Evolutionary conservation across 768 basidiomycete genomes (phyloP), one percentile per base, ranked within the genome.

Genomic region (Glaciozyma antarctica): DNA sequence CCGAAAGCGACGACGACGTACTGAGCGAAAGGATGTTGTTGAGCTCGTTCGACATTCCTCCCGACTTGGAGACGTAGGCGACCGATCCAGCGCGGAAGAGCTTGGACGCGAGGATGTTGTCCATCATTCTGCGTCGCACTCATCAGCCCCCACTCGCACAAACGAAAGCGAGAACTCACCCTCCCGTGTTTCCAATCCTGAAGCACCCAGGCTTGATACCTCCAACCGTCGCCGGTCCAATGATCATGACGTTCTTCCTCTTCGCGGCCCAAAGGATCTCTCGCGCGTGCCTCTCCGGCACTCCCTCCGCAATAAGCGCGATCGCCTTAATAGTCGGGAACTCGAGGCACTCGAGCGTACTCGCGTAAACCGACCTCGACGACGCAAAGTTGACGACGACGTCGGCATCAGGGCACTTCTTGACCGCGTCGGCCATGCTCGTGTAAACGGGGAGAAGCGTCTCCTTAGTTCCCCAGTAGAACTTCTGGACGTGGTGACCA

Each of bases 401-500:
- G 75, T 98, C 94, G 65, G 88, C 93, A 73, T 99, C 94, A 34
- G 88, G 83, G 80, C 97, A 94, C 81, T 97, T 99, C 78, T 84
- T 82, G 71, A 87, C 85, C 19, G 94, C 94, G 75, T 97, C 94
- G 61, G 84, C 84, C 71, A 95, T 82, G 62, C 84, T 84, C 24
- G 93, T 94, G 81, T 95, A 99, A 51, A 99, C 94, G 58, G 95
- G 95, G 47, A 99, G 85, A 56, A 99, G 86, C 5, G 94, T 94
- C 82, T 98, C 95, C 81, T 90, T 91, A 48, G 95, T 98, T 62
- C 95, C 95, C 95, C 95, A 98, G 83, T 99, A 98, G 84, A 99
- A 97, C 81, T 99, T 99, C 81, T 99, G 95, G 78, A 97, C 95
- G 80, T 98, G 95, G 80, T 98, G 94, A 24, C 94, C 94, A 75